Evolutionary conservation across 1,139 yeast species (phyloP), one percentile per base, ranked within the genome.

Genomic region (Blastobotrys buckinghamii): DNA sequence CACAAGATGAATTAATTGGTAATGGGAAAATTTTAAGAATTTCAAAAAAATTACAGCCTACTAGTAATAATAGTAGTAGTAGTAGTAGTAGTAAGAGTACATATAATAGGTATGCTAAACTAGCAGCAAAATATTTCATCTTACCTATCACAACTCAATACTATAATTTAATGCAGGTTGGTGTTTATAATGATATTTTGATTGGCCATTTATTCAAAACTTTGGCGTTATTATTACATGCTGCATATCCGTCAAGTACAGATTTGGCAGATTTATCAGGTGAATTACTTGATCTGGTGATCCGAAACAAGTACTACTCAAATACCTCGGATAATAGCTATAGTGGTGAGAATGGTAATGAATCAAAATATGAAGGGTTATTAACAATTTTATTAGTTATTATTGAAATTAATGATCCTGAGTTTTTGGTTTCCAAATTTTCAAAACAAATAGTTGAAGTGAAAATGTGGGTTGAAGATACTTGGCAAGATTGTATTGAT

Each of bases 171-270:
- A 5, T 24, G 8, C n/a, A 17, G 6, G 70, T 78, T 44, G 85
- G 85, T 0, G 73, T 71, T 38, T 80, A 79, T 59, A 76, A 84
- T 0, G 71, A 79, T 0, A 59, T 82, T 1, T 65, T 83, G 36
- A 69, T 73, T 30, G 75, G 79, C 0, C 90, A 83, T 59, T 82
- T 74, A 60, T 58, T 84, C 47, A 75, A 78, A 49, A 80, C 87
- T 0, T 60, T 84, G 51, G 73, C 80, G 0, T 60, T 84, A 20
- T 58, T 84, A 6, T 62, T 82, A 26, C 79, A 79, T 48, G 69
- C 81, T 45, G 80, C 84, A 0, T 75, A 76, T 53, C 87, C 88
- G 0, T 64, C 78, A 0, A 68, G 77, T 0, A 57, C 66, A 0
- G 76, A 78, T 49, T 56, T 79, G 19, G 64, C 68, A 1, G 85